Base-by-base conservation (phyloP, 2,329 filamentous ascomycete genomes). In the Atkinsonella texensis region DNA sequence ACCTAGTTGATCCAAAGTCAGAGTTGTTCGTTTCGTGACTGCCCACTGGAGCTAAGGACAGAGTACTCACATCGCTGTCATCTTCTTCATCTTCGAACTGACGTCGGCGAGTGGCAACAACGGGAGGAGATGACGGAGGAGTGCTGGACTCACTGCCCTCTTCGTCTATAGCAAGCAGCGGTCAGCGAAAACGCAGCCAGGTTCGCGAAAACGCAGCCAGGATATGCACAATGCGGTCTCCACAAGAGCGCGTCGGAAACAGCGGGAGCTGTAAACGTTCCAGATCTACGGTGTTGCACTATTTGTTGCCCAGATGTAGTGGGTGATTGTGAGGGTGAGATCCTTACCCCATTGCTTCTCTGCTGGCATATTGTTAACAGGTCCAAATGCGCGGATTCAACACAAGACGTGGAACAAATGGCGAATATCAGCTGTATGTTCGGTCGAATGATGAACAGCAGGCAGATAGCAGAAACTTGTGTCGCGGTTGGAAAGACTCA, bases 21-120 rank as follows among this genome's bases (percentile, higher is more conserved):
- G 43, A 38, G 10, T 18, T 41, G 45, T 11, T 8, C 33, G 17
- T 9, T 0, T 18, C 13, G 20, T 40, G 40, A 35, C 20, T 40
- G 32, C 23, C 3, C 9, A 18, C 4, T 12, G 40, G 18, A 11
- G 35, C 2, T n/a, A 6, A 6, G 15, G 4, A 18, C 11, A 23
- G 20, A 4, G 20, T 12, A 66, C 76, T 63, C 78, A 91, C 90
- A 70, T 94, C 88, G 60, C 75, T 76, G 58, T 86, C 83, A 35
- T 90, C 85, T 69, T 95, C 90, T 67, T 97, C 91, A 60, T 97
- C 91, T 60, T 93, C 89, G 64, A 95, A 95, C 73, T 93, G 70
- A 55, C 66, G 70, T 56, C 75, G 72, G 57, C 74, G 72, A 49
- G 63, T 61, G 52, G 65, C 63, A 40, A 62, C 66, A 46, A 66